Evolutionary conservation across 2,329 filamentous ascomycete species (phyloP).

Genomic region (Diaporthe citriasiana): DNA sequence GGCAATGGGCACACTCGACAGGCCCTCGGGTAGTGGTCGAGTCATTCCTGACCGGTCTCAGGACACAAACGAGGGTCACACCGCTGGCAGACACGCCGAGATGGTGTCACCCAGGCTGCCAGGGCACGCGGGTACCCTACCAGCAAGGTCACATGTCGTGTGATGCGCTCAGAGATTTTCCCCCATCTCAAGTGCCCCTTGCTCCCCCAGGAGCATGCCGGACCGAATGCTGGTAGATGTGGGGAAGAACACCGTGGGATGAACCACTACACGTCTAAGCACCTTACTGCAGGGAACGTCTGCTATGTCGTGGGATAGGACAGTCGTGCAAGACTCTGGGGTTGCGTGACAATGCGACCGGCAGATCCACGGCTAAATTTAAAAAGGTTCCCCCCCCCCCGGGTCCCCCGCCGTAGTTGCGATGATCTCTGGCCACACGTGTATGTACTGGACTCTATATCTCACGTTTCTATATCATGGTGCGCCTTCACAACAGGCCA

Average conservation of each 20-base stretch:
- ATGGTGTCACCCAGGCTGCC: slow-evolving; percentile 14
- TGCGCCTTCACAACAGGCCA: background rate
- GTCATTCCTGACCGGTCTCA: slow-evolving; percentile 14
- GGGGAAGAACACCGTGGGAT: background rate
- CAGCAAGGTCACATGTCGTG: slow-evolving; percentile 17
- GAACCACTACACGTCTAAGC: slow-evolving; percentile 27
- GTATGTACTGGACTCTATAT: background rate
- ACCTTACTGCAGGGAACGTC: slow-evolving; percentile 2
- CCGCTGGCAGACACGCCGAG: slow-evolving; percentile 1
- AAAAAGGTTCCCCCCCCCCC: background rate
- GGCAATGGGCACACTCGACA: background rate
- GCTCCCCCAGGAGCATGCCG: slow-evolving; percentile 11
- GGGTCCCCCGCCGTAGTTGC: background rate
- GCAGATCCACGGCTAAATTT: slow-evolving; percentile 24
- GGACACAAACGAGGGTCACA: slow-evolving; percentile 6
- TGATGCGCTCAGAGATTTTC: slow-evolving; percentile 6
- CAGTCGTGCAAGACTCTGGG: background rate
- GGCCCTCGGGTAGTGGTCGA: background rate
- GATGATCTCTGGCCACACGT: background rate
- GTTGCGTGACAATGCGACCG: background rate
- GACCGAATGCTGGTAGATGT: slow-evolving; percentile 1
- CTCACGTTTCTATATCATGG: background rate
- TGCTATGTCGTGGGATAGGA: background rate
- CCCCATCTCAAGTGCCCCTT: slow-evolving; percentile 1
- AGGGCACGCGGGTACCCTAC: slow-evolving; percentile 9